Base-by-base conservation (phyloP, 2,329 filamentous ascomycete genomes). In the Zasmidium citrigriseum region DNA sequence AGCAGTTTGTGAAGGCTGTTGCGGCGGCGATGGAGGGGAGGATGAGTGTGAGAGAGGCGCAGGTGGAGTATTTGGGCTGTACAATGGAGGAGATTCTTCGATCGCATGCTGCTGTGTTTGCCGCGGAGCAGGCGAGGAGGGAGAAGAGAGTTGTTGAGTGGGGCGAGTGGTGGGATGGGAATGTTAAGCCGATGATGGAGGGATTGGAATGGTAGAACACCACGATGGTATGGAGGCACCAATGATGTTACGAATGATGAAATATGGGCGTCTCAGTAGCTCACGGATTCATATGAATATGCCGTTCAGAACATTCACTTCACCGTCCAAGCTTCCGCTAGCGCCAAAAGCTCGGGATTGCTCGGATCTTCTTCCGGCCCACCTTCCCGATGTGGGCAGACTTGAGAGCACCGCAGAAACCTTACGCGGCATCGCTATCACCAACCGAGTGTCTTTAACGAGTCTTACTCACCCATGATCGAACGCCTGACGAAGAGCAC, bases 101-200 rank as follows among this genome's bases (percentile, higher is more conserved):
- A 50, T 96, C 91, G 69, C 95, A 98, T 76, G 93, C 90, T 1
- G 84, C 95, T 76, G 93, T 97, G 0, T 99, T 97, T 78, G 93
- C 91, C 22, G 95, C 93, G 0, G 95, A 98, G 76, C 89, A 96
- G 68, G 91, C 93, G 4, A 84, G 93, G 68, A 80, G 78, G 51
- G 81, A 82, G 52, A 85, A 83, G 69, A 86, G 83, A 70, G 87
- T 95, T 7, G 76, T 98, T 3, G 82, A 89, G 65, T 97, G 57
- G 61, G 52, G 57, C 16, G 34, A 59, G 16, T 65, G 63, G 63
- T 65, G 61, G 63, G 45, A 46, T 12, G 46, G 23, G 5, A 61
- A 63, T 24, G 59, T 65, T 45, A 53, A 41, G 14, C n/a, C 22
- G 22, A 38, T 27, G 41, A 21, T 52, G 50, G 38, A 18, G 22